Conservation (phyloP, 2,329 filamentous ascomycete genomes). For the Myriosclerotinia curreyana region DNA sequence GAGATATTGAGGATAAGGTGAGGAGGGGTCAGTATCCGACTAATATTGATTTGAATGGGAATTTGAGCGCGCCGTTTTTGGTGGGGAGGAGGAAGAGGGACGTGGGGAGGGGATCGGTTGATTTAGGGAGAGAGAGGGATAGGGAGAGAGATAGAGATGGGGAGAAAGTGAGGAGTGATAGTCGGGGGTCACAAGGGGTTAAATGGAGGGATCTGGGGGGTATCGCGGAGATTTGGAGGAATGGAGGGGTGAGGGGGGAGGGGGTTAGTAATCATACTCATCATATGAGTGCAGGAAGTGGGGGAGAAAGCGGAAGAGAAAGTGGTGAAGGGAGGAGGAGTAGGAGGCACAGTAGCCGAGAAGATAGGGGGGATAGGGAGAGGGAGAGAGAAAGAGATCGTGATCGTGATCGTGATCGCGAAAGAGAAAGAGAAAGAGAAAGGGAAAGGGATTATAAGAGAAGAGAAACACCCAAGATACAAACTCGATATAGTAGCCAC, state of each 20-base stretch:
- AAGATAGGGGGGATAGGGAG: slow-evolving; percentile 24
- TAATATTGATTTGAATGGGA: slow-evolving; percentile 35
- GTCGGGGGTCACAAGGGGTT: slow-evolving; percentile 20
- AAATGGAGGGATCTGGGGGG: slow-evolving; percentile 22
- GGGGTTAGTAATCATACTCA: slow-evolving; percentile 21
- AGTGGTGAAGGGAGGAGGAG: slow-evolving; percentile 24
- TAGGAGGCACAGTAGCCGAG: slow-evolving; percentile 25
- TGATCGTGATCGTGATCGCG: slow-evolving; percentile 10
- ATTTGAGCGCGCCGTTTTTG: slow-evolving; percentile 36
- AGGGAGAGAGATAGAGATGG: slow-evolving; percentile 39
- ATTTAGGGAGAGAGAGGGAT: slow-evolving; percentile 38
- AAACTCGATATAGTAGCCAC: slow-evolving; percentile 17
- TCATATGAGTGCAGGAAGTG: slow-evolving; percentile 20
- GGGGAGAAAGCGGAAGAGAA: slow-evolving; percentile 19
- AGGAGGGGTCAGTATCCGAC: slow-evolving; percentile 31
- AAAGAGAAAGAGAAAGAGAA: slow-evolving; percentile 25
- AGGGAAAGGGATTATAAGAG: slow-evolving; percentile 20
- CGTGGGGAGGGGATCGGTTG: slow-evolving; percentile 30
- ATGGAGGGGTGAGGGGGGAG: slow-evolving; percentile 24
- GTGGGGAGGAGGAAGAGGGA: slow-evolving; percentile 38
- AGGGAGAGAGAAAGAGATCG: slow-evolving; percentile 19
- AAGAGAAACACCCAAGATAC: slow-evolving; percentile 5
- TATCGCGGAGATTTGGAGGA: slow-evolving; percentile 23
- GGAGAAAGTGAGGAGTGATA: slow-evolving; percentile 26
- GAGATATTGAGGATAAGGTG: slow-evolving; percentile 32